Evolutionary conservation across 352 stramenopile species (phyloP), one percentile per base, ranked within the genome.

Genomic region (Phytophthora europaea): DNA sequence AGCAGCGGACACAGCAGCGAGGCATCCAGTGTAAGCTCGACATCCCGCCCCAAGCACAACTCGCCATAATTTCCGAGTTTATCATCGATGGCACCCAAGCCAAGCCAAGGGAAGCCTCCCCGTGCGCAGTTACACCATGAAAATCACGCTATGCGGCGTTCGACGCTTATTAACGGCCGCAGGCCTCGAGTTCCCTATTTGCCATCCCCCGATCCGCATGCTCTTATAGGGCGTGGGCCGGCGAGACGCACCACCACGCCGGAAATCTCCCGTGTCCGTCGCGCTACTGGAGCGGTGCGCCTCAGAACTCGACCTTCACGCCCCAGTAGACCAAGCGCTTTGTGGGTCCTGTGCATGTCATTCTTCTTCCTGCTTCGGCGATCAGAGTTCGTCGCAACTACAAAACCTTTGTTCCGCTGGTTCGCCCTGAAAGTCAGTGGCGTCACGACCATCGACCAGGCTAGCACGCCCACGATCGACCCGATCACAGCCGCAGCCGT

Each of bases 311-410:
- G 3, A 3, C 23, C 23, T 28, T 28, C 23, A 28, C 23, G 23
- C 23, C 23, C 23, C 23, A 28, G 23, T 3, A 28, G 23, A 28
- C 3, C 23, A 28, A 28, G 23, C 23, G 23, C 23, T 28, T 28
- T 28, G 23, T 1, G 23, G 23, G 23, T 40, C 47, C 54, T 59
- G 64, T 48, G 47, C 31, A 6, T 72, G 55, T 16, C 47, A 2
- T 72, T 72, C 38, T 72, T 72, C 20, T 67, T 72, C 50, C 12
- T 72, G 1, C 48, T 67, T 0, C 26, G 50, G 4, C 65, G 57
- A 0, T 72, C 57, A 1, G 65, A 72, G 4, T 58, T 72, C 7
- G 28, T 51, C 13, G 65, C 57, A 3, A 60, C 20, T 2, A 40
- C 45, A 2, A 13, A 2, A 1, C 48, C 43, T 0, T 31, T 20